Evolutionary conservation across 1,284 basidiomycete species (phyloP).

Genomic region (Coniophora puteana): DNA sequence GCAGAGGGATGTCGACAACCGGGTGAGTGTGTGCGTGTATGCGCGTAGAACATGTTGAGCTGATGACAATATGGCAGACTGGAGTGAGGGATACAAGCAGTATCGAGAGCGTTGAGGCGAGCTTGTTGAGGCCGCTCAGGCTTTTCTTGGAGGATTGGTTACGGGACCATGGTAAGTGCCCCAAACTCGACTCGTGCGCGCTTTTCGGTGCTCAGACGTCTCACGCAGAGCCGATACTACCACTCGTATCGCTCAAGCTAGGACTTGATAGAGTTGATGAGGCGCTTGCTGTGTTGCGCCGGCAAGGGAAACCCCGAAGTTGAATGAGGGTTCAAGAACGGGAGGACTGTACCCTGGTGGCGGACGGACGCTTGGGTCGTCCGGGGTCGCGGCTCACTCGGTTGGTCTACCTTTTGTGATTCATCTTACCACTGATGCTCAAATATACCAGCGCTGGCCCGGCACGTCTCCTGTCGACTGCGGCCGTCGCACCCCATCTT

Average conservation of each 20-base stretch:
- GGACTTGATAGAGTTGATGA: constrained; percentile 23
- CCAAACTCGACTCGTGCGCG: background rate
- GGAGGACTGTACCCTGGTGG: no score
- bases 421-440: no score
- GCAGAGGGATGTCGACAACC: constrained; percentile 22
- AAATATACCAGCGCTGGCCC: no score
- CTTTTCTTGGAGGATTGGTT: constrained; percentile 17
- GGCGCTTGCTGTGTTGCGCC: no score
- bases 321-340: no score
- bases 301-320: no score
- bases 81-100: constrained; percentile 16
- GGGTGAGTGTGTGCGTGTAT: constrained; percentile 9
- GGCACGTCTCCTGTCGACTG: no score
- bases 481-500: no score
- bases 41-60: background rate
- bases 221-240: constrained; percentile 23
- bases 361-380: no score
- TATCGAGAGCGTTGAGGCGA: constrained; percentile 18
- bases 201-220: constrained; percentile 3
- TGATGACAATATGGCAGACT: constrained; percentile 15
- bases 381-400: no score
- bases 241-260: constrained; percentile 19
- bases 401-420: no score
- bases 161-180: constrained; percentile 18
- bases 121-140: constrained; percentile 20